Evolutionary conservation across 2,329 filamentous ascomycete genomes (phyloP).

Genomic region (Alternaria dauci): DNA sequence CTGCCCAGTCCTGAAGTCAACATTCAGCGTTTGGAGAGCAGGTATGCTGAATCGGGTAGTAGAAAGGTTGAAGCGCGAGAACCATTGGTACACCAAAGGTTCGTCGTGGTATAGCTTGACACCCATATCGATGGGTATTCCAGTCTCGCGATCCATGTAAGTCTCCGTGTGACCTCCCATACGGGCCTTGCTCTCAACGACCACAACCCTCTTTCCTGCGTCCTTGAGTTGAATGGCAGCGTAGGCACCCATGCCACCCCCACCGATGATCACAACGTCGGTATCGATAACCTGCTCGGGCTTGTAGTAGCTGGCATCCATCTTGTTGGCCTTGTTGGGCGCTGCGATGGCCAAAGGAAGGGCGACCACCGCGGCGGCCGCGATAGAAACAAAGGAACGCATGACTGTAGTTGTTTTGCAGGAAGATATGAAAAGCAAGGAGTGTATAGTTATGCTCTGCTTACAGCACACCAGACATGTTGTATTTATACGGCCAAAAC

Average conservation of each 20-base stretch:
- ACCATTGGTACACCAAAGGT: constrained; percentile 43
- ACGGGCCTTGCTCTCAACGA: constrained; percentile 51
- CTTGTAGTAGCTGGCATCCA: constrained; percentile 3
- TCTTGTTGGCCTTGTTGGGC: constrained; percentile 2
- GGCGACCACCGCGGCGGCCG: constrained; percentile 6
- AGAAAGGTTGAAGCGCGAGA: constrained; percentile 22
- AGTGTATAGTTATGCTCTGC: neutral
- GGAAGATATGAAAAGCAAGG: neutral
- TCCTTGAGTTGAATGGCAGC: constrained; percentile 54
- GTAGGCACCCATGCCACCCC: constrained; percentile 53
- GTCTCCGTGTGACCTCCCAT: constrained; percentile 62
- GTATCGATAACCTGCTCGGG: constrained; percentile 6
- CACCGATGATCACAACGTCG: constrained; percentile 53
- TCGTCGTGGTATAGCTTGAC: constrained; percentile 52
- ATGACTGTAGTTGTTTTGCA: neutral
- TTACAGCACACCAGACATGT: neutral
- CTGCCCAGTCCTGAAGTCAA: constrained; percentile 45
- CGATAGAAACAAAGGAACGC: constrained; percentile 1
- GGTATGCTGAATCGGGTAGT: neutral
- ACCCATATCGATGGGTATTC: constrained; percentile 46
- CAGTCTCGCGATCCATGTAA: constrained; percentile 51
- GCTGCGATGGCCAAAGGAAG: constrained; percentile 8
- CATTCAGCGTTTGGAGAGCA: constrained; percentile 8
- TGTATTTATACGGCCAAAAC: neutral
- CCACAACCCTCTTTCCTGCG: constrained; percentile 46